Conservation (phyloP, 805 yeast genomes). For the Yarrowia sp. region DNA sequence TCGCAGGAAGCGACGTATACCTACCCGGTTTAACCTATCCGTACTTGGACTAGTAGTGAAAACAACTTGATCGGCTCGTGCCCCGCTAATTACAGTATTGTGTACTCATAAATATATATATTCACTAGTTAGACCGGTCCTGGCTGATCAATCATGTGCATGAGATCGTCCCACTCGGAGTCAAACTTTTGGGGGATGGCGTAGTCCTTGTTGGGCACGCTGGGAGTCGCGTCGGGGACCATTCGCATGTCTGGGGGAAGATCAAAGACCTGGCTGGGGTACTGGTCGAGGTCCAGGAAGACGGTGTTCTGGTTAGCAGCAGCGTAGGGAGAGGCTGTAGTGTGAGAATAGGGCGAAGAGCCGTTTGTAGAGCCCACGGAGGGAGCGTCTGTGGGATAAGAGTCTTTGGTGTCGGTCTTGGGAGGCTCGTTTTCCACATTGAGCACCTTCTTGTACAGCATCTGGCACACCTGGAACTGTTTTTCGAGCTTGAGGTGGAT, state of each 20-base stretch:
- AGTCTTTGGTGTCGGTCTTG: not conserved
- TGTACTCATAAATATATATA: not conserved
- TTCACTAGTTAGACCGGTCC: not conserved
- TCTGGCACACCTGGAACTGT: conserved; percentile 33
- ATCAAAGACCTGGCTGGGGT: conserved; percentile 32
- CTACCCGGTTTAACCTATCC: no score
- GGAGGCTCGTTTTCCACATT: conserved; percentile 31
- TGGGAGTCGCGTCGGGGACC: conserved; percentile 8
- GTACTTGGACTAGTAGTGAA: no score
- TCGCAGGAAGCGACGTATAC: no score
- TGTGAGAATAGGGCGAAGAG: conserved; percentile 19
- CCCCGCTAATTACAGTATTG: no score
- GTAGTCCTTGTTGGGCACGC: conserved; percentile 32
- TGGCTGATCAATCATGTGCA: conserved; percentile 36
- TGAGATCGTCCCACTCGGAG: conserved; percentile 35
- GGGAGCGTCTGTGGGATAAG: conserved; percentile 4
- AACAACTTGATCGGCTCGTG: no score
- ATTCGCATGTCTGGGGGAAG: conserved; percentile 27
- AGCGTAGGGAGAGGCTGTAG: conserved; percentile 23
- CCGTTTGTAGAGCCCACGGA: conserved; percentile 5
- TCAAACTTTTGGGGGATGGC: conserved; percentile 28
- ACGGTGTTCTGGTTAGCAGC: conserved; percentile 38
- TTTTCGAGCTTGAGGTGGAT: conserved; percentile 26
- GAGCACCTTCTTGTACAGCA: conserved; percentile 35
- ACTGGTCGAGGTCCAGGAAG: conserved; percentile 10